Evolutionary conservation across 352 stramenopile genomes (phyloP).

Genomic region (Peronospora destructor): DNA sequence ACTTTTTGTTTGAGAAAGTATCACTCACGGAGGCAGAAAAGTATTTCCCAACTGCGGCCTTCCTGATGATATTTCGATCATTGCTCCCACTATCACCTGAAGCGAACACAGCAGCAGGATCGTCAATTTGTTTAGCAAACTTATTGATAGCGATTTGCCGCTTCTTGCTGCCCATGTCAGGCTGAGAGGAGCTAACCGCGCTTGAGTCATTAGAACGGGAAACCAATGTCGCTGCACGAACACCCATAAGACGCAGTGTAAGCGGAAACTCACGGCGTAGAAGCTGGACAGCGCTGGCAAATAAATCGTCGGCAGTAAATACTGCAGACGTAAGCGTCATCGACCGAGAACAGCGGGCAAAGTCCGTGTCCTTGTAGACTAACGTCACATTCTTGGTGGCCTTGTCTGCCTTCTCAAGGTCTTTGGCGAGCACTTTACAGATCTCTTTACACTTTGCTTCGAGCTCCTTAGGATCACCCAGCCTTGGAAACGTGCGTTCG

Average conservation of each 20-base stretch:
- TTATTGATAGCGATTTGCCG: slow-evolving; percentile 43
- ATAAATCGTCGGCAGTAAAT: slow-evolving; percentile 42
- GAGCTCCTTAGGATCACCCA: slow-evolving; percentile 37
- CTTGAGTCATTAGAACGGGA: slow-evolving; percentile 14
- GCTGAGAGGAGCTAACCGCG: slow-evolving; percentile 8
- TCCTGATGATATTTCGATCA: neutral
- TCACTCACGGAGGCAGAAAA: neutral
- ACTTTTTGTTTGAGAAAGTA: slow-evolving; percentile 2
- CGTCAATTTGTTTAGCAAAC: slow-evolving; percentile 24
- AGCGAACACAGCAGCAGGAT: slow-evolving; percentile 6
- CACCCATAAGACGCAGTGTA: slow-evolving; percentile 57
- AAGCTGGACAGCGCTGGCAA: slow-evolving; percentile 36
- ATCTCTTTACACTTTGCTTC: slow-evolving; percentile 64
- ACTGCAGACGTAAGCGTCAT: slow-evolving; percentile 38
- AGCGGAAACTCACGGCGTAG: slow-evolving; percentile 60
- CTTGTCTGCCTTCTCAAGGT: slow-evolving; percentile 39
- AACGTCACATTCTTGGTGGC: slow-evolving; percentile 57
- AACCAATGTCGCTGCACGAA: slow-evolving; percentile 48
- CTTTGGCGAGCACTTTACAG: slow-evolving; percentile 44
- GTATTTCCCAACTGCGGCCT: neutral
- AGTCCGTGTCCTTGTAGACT: slow-evolving; percentile 67
- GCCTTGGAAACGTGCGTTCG: slow-evolving; percentile 56
- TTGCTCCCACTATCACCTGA: neutral
- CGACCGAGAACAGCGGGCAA: slow-evolving; percentile 48
- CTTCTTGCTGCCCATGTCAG: slow-evolving; percentile 18